Conservation (phyloP, 2,329 filamentous ascomycete genomes). For the Coniosporium tulheliwenetii region DNA sequence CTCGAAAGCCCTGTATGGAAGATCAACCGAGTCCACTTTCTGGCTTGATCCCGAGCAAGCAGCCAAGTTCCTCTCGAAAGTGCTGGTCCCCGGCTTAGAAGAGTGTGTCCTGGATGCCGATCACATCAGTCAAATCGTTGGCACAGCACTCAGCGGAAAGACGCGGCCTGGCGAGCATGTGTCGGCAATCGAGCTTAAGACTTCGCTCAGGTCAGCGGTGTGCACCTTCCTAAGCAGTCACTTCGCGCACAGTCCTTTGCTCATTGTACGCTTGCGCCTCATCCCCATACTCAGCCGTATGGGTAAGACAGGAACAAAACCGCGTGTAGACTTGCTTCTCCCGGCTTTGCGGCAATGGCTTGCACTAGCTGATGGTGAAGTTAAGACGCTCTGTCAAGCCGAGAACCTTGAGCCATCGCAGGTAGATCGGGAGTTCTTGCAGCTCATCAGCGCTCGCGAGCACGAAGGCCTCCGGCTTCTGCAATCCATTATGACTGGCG, state of each 20-base stretch:
- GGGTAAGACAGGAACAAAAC: constrained; percentile 54
- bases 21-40: constrained; percentile 30
- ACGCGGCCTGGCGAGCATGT: constrained; percentile 8
- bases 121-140: constrained; percentile 51
- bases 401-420: constrained; percentile 32
- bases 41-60: constrained; percentile 44
- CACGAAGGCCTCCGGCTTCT: constrained; percentile 41
- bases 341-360: constrained; percentile 60
- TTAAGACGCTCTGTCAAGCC: constrained; percentile 30
- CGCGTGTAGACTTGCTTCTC: constrained; percentile 61
- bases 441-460: constrained; percentile 39
- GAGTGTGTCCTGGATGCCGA: constrained; percentile 70
- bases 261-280: constrained; percentile 53
- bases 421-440: constrained; percentile 37
- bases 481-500: constrained; percentile 31
- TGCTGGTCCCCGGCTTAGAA: constrained; percentile 63
- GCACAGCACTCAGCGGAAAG: constrained; percentile 41
- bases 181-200: constrained; percentile 36
- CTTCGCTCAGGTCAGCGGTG: constrained; percentile 47
- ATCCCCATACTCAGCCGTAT: constrained; percentile 58
- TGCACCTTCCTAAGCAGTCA: constrained; percentile 63
- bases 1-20: constrained; percentile 48
- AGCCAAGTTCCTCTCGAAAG: constrained; percentile 45
- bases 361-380: constrained; percentile 34
- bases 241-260: constrained; percentile 49